Conservation (phyloP, 345 rosid genomes). For the Acer campestre region DNA sequence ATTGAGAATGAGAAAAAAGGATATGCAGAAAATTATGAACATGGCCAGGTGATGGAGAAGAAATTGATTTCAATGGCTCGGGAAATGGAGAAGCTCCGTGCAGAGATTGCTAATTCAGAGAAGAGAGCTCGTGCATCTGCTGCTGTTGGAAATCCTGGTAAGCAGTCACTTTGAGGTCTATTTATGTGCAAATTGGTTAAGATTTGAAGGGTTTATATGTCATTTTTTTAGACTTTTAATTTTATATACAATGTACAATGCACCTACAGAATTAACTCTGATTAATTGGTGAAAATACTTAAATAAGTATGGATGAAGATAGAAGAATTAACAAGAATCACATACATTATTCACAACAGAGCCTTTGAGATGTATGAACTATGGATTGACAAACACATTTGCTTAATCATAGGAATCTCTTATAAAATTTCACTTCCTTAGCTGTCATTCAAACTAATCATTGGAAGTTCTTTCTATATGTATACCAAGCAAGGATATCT, state of each 20-base stretch:
- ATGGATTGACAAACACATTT: background rate
- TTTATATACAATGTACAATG: background rate
- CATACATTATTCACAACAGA: background rate
- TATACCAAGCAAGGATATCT: background rate
- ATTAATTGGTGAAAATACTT: background rate
- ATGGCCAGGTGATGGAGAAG: conserved; percentile 88
- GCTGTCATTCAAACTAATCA: background rate
- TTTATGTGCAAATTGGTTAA: background rate
- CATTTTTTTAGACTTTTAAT: background rate
- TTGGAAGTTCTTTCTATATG: background rate
- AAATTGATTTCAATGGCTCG: conserved; percentile 92
- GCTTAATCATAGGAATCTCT: background rate
- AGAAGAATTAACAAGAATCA: background rate
- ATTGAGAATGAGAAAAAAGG: conserved; percentile 96
- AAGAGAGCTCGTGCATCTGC: conserved; percentile 63
- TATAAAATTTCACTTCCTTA: background rate
- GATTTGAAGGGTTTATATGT: background rate
- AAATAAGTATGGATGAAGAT: background rate
- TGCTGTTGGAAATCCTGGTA: conserved; percentile 61
- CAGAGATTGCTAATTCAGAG: conserved; percentile 89
- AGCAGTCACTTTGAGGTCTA: conserved; percentile 1
- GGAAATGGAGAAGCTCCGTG: conserved; percentile 92
- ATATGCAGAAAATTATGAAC: conserved; percentile 93
- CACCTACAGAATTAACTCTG: too few relatives aligned
- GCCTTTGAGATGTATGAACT: background rate